phyloP scores from a whole-genome alignment of 2,329 filamentous ascomycete species.

The Talaromyces sp. region DNA sequence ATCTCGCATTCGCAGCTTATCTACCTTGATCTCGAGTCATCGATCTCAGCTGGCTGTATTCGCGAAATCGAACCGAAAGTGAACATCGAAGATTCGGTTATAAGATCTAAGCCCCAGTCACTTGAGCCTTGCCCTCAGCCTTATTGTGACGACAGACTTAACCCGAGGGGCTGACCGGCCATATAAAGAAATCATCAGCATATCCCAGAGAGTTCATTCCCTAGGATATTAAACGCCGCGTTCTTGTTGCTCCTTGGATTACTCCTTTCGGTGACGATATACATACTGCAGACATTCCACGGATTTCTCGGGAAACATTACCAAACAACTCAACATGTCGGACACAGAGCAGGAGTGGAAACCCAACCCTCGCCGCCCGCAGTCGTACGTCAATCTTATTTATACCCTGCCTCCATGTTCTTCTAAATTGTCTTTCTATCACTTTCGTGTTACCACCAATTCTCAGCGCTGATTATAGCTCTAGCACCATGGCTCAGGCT shows the following conservation, averaged over 20 bases:
- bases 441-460: not conserved
- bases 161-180: not conserved
- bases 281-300: slow-evolving; percentile 16
- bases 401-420: not conserved
- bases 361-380: slow-evolving; percentile 68
- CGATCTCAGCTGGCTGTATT: slow-evolving; percentile 16
- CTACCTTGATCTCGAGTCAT: not conserved
- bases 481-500: slow-evolving; percentile 78
- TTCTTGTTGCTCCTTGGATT: slow-evolving; percentile 2
- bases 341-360: slow-evolving; percentile 75
- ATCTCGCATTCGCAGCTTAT: not conserved
- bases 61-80: slow-evolving; percentile 1
- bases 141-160: not conserved
- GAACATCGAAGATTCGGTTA: not conserved
- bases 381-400: slow-evolving; percentile 63
- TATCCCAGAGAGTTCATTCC: not conserved
- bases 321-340: slow-evolving; percentile 38
- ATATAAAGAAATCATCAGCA: not conserved
- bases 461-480: not conserved
- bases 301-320: slow-evolving; percentile 15
- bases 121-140: slow-evolving; percentile 8
- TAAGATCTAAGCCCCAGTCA: slow-evolving; percentile 2
- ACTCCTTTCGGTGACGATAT: slow-evolving; percentile 15
- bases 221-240: slow-evolving; percentile 1
- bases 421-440: not conserved